Base-by-base conservation (phyloP, 306 rosid species). In the Dalbergia oliveri region DNA sequence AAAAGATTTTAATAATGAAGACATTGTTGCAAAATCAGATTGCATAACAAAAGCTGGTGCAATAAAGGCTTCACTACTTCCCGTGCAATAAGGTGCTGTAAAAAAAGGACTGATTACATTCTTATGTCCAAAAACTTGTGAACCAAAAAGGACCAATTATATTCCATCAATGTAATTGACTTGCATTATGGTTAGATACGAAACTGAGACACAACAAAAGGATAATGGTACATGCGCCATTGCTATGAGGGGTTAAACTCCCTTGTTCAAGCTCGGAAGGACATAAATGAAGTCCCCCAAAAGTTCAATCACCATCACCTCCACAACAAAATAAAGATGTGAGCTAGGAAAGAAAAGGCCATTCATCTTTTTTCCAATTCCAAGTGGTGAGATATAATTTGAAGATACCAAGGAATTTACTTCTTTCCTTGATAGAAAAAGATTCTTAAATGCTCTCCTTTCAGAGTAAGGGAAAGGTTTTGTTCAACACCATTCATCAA, bases 11-110 rank as follows among this genome's bases (percentile, higher is more conserved):
- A 63, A 50, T 57, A 51, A 70, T 54, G 33, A 43, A 39, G 66
- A 69, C 61, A 79, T 41, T 79, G 63, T 21, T 41, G 37, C 67
- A 81, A 75, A 67, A 56, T 37, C 16, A 78, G 43, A 68, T 56
- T 2, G 65, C 60, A 47, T 63, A 16, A 68, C 49, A 57, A 45
- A 60, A 72, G 72, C 61, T 70, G 23, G 8, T 72, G 64, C 35
- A 26, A 2, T 2, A 44, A 7, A 9, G 11, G 49, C 11, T 69
- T 6, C 66, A 47, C 50, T 34, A 44, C 11, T 34, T 57, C 71
- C 9, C 19, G 31, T 33, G 50, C 64, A 59, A 19, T 49, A 33
- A 79, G 31, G 45, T 49, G 33, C 26, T 67, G 31, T 16, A 12
- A 66, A 77, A 63, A 70, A n/a, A 66, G 66, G 8, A 66, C 34